Evolutionary conservation across 495 filamentous ascomycete species (phyloP).

Genomic region (Pseudotulostoma volvatum): DNA sequence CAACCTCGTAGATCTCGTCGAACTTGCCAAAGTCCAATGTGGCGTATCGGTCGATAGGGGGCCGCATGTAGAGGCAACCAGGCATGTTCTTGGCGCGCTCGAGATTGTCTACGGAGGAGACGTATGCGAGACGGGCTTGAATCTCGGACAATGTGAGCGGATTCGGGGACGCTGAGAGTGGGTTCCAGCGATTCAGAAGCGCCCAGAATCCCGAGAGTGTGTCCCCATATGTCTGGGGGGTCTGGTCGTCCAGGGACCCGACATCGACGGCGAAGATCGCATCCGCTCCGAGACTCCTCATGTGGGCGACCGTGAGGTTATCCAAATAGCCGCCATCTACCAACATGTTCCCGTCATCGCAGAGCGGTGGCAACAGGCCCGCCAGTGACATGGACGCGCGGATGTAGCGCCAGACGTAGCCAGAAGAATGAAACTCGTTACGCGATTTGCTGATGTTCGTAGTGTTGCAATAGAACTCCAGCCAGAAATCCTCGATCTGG

Average conservation of each 20-base stretch:
- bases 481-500: constrained; percentile 98
- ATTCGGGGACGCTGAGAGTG: constrained; percentile 70
- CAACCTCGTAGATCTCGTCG: constrained; percentile 85
- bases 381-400: constrained; percentile 92
- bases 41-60: constrained; percentile 82
- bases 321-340: constrained; percentile 94
- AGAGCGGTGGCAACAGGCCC: constrained; percentile 79
- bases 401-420: constrained; percentile 94
- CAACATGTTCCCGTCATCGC: constrained; percentile 91
- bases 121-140: constrained; percentile 86
- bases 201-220: constrained; percentile 93
- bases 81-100: constrained; percentile 78
- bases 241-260: constrained; percentile 76
- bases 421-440: constrained; percentile 79
- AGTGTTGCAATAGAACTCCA: constrained; percentile 97
- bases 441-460: constrained; percentile 90
- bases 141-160: constrained; percentile 93
- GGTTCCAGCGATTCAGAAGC: constrained; percentile 89
- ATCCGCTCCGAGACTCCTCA: constrained; percentile 86
- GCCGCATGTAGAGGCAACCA: constrained; percentile 88
- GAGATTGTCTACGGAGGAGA: constrained; percentile 79
- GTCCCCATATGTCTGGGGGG: constrained; percentile 81
- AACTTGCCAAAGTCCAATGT: constrained; percentile 95
- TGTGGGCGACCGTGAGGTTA: constrained; percentile 91
- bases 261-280: constrained; percentile 95